These are phyloP conservation scores for Colletotrichum liriopes DNA, from an alignment of 2,329 filamentous ascomycete genomes.

Conservation along the genomic window DNA sequence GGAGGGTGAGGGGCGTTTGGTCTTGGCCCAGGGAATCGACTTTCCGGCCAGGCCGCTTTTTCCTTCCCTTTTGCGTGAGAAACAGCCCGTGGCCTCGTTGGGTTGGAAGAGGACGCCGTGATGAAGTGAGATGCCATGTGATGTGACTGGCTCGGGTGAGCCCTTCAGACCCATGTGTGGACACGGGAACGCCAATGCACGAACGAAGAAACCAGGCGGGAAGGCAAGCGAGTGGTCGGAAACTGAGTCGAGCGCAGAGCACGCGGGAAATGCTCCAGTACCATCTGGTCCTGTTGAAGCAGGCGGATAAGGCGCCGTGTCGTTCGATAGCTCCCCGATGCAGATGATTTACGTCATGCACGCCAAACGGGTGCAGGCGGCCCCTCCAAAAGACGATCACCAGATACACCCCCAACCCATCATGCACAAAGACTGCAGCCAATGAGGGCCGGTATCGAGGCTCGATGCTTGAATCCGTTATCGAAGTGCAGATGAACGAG, in stretches of 20 bases:
- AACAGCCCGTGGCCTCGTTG: not conserved
- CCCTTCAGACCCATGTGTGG: slow-evolving; percentile 29
- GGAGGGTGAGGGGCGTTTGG: slow-evolving; percentile 6
- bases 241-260: not conserved
- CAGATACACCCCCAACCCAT: slow-evolving; percentile 44
- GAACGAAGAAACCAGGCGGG: slow-evolving; percentile 33
- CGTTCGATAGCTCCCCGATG: slow-evolving; percentile 30
- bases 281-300: slow-evolving; percentile 4
- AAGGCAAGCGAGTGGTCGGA: slow-evolving; percentile 41
- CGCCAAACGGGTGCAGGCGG: slow-evolving; percentile 33
- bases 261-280: slow-evolving; percentile 6
- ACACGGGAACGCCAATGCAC: slow-evolving; percentile 42
- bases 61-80: not conserved
- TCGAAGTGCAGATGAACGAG: slow-evolving; percentile 26
- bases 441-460: slow-evolving; percentile 10
- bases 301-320: slow-evolving; percentile 34
- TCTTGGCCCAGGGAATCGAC: not conserved
- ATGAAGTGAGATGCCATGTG: slow-evolving; percentile 23
- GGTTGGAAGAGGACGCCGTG: not conserved
- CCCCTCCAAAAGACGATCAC: slow-evolving; percentile 41
- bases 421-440: slow-evolving; percentile 26
- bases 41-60: not conserved
- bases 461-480: slow-evolving; percentile 19
- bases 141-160: slow-evolving; percentile 41
- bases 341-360: slow-evolving; percentile 44